Base-by-base conservation (phyloP, 1,284 basidiomycete genomes). In the Cryptococcus amylolentus region DNA sequence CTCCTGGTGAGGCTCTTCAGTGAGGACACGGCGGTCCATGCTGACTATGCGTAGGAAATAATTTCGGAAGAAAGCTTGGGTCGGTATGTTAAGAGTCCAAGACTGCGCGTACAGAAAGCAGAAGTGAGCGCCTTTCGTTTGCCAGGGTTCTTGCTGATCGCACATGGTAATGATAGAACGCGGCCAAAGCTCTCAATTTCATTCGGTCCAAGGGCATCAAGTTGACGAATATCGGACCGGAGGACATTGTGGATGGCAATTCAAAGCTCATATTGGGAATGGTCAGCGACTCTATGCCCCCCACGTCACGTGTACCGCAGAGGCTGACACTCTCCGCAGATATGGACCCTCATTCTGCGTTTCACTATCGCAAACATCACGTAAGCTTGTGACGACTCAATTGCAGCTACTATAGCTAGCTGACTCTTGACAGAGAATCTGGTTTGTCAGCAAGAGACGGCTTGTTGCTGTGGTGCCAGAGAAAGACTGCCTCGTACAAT, bases 361-460 rank as follows among this genome's bases (percentile, higher is more conserved):
- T 98, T 98, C 77, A 96, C 94, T 26, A 98, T 98, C 64, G 93
- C 95, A 16, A 93, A 95, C 69, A 98, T 98, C 79, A 95, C 86
- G 91, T 92, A 67, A 58, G 85, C 79, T 46, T 12, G 16, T 37
- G 14, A 3, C 20, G 27, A 23, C 5, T 49, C 28, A 9, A 8
- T n/a, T 42, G n/a, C 41, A 42, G 16, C 14, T 50, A n/a, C 14
- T 50, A n/a, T 38, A 14, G 35, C 14, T 41, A 10, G 14, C 37
- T 38, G 23, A 18, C 9, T 35, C 45, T 56, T n/a, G 55, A 42
- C 78, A 96, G 93, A 69, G 92, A 95, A 81, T 95, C 98, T 78
- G 95, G 95, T 53, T 83, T 97, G 27, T 95, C 92, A 6, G 95
- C 95, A 1, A 94, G 95, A 76, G 96, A 98, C 74, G 95, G 93